Base-by-base conservation (phyloP, 306 rosid species). In the Oxytropis ochrocephala region DNA sequence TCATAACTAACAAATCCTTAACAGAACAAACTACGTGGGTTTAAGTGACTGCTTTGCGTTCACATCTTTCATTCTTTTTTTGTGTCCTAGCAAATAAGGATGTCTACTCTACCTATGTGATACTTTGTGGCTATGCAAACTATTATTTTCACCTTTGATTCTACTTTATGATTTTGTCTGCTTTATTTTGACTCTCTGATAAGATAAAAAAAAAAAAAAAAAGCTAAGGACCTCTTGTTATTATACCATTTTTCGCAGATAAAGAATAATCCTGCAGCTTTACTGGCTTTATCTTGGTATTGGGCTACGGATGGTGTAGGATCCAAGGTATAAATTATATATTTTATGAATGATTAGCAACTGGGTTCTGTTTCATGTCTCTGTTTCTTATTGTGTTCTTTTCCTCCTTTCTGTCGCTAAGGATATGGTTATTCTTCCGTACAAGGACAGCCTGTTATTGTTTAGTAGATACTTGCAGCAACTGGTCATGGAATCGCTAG, bases 391-490 rank as follows among this genome's bases (percentile, higher is more conserved):
- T 65, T 42, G 60, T 32, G 64, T 41, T 50, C n/a, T 60, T 69
- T 64, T 62, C 12, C 50, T 60, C 38, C 75, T 74, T 32, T 56
- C 8, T 29, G 58, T 65, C 74, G 18, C 35, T 42, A 69, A 94
- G 99, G 99, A 94, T 85, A 94, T 94, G 99, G 99, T 94, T 39
- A 91, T 94, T 59, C 99, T 94, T 78, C 99, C 99, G 21, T 94
- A 94, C 70, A 94, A 94, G 83, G 99, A 94, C 70, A 89, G 96
- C 84, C 76, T 94, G 57, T 66, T 94, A 76, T 81, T 94, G 75
- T 91, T 94, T 67, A 94, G 97, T 79, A 86, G 99, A 58, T 94
- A 94, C 86, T 84, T 94, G 81, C 99, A 94, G 80, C 99, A 94
- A 82, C 75, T 94, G 78, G 99, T 94, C 80, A 94, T 94, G 99